Evolutionary conservation across 345 rosid species (phyloP), one percentile per base, ranked within the genome.

Genomic region (Mallotus nudiflorus): DNA sequence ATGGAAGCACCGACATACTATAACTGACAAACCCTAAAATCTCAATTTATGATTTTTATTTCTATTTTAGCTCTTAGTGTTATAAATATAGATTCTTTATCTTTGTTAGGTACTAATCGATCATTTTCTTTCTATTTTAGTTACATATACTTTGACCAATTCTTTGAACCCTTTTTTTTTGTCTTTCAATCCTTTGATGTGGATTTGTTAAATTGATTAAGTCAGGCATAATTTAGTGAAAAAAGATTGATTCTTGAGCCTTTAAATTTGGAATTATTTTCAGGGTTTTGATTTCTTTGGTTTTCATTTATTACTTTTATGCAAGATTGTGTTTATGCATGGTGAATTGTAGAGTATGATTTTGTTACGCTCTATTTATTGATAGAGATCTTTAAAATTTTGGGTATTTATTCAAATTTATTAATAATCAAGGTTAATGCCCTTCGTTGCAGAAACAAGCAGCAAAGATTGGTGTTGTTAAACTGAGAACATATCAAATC

Each of bases 81-180:
- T 59, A 44, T n/a, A n/a, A 45, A 13, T 55, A 79, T 73, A 81
- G 77, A 76, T n/a, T n/a, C n/a, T 49, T 78, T 53, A 79, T 67
- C 72, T 59, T 18, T 7, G 37, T 59, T 25, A 59, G 64, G 64
- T 59, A 59, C 20, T 18, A 29, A 57, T 15, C 39, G 42, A 3
- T 57, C 42, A 15, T n/a, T n/a, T 57, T 31, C 42, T 19, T 2
- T 57, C 37, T n/a, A 27, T 35, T 35, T 31, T 1, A 24, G n/a
- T n/a, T n/a, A n/a, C n/a, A n/a, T n/a, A n/a, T n/a, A n/a, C n/a
- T n/a, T n/a, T n/a, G n/a, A n/a, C n/a, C n/a, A n/a, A n/a, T n/a
- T n/a, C n/a, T n/a, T n/a, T n/a, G n/a, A n/a, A n/a, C n/a, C n/a
- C n/a, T n/a, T n/a, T n/a, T n/a, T n/a, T n/a, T n/a, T n/a, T n/a